Base-by-base conservation (phyloP, 139 green algal species). In the Auxenochlorella protothecoides region DNA sequence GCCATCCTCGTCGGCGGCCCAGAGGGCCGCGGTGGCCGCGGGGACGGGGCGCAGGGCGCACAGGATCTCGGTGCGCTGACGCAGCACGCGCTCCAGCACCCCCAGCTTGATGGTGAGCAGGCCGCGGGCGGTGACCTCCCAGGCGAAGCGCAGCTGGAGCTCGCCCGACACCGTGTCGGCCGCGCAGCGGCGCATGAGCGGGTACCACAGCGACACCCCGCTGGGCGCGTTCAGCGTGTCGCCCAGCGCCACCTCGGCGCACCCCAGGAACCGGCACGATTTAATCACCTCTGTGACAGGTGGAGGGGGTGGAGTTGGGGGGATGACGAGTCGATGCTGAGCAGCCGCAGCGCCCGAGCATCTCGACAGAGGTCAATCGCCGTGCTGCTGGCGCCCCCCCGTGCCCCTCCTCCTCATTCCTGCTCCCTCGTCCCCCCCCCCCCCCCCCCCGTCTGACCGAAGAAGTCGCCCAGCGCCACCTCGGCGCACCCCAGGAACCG, bases 101-200 rank as follows among this genome's bases (percentile, higher is more conserved):
- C 73, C 64, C 9, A 92, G 79, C 84, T 93, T 89, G 9, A 85
- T 85, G 61, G 72, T 81, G 60, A 94, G 83, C 78, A 93, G 79
- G n/a, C 82, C 84, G 60, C 87, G 80, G 0, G 79, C 78, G 0
- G 82, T 94, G n/a, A 93, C 79, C 72, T 88, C 85, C 89, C 89
- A 95, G 55, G 82, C 66, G 55, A 95, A 88, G 12, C 74, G 72
- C 63, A 93, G 44, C 66, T 75, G 59, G 55, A 93, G 53, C 14
- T 80, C 57, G 10, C 84, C 84, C 15, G 63, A 69, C 66, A 90
- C 78, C 0, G 59, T n/a, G 51, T 90, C 82, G 13, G 16, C 53
- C 3, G 84, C 78, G 10, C 64, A 59, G 52, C 79, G 70, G 55
- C 85, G 75, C 72, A 79, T 81, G 60, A 90, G 72, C 2, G 76